Percentiles rank a stretch among this genome's conserved stretches.
Conservation (phyloP, 441 rosid species). For the Gossypium davidsonii region DNA sequence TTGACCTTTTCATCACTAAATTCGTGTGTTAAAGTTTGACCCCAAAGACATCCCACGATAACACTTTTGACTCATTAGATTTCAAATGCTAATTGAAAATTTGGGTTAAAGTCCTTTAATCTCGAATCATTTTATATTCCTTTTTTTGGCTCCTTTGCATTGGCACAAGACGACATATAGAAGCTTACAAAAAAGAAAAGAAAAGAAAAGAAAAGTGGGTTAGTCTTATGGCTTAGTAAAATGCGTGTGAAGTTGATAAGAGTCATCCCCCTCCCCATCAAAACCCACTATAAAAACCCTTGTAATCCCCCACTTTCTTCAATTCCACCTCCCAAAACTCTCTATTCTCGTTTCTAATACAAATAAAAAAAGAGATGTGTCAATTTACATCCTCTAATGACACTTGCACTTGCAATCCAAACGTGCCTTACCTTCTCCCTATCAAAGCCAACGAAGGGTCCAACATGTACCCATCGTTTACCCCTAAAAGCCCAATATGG, state of each 20-base stretch:
- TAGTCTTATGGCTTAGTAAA: background rate
- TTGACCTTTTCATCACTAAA: no score
- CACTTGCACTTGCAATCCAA: conserved; percentile 17
- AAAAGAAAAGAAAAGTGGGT: background rate
- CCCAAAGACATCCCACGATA: background rate
- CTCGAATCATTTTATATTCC: conserved; percentile 11
- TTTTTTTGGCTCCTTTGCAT: background rate
- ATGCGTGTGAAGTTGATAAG: background rate
- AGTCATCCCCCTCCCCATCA: background rate
- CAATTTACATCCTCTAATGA: conserved; percentile 20
- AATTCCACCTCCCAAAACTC: background rate
- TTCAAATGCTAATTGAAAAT: background rate
- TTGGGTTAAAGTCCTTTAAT: background rate
- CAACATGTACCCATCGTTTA: conserved; percentile 22
- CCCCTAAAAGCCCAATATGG: conserved; percentile 21
- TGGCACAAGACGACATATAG: background rate
- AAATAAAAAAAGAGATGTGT: conserved; percentile 27
- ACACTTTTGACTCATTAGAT: background rate
- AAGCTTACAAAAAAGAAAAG: background rate
- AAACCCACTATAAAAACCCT: conserved; percentile 32
- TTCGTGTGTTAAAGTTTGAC: no score
- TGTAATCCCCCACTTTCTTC: background rate
- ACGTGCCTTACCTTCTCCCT: conserved; percentile 11
- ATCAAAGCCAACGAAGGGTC: conserved; percentile 21
- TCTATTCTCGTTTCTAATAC: background rate